Evolutionary conservation across 1,284 basidiomycete species (phyloP), one percentile per base, ranked within the genome.

Genomic region (Moniliella sp.): DNA sequence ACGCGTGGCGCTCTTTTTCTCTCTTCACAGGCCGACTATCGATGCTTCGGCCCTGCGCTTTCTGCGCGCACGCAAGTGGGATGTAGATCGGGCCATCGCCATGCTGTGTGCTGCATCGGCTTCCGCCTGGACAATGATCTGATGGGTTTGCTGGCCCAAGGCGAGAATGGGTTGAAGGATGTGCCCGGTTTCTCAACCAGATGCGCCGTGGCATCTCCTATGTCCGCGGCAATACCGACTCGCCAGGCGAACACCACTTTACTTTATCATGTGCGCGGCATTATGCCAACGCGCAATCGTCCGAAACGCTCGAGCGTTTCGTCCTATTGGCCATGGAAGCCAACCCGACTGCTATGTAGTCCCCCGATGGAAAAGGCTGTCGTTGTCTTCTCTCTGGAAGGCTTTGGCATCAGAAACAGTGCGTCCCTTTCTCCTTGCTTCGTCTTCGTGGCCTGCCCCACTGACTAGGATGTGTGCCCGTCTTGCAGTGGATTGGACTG

Each of bases 131-230:
- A 61, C 27, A 50, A 48, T 32, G 44, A 58, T 33, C 38, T 60
- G n/a, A 34, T 41, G 21, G 52, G 45, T 21, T 55, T 61, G 36
- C 42, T 59, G 32, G 32, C 31, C 17, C 50, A 56, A 40, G 58
- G 59, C 29, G 59, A 61, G 30, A 40, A 50, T 34, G 58, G 58
- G 21, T 46, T 61, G 36, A 45, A 47, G 34, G 53, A 58, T 30
- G 54, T 50, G 11, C 46, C 47, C 13, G 59, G 25, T 60, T 61
- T 36, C 35, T 57, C 35, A 59, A 61, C 43, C 56, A 61, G 43
- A 49, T 56, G 41, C 45, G 52, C 15, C 40, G 56, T 14, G 56
- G 55, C 38, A 61, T 61, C 36, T 60, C 54, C 11, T 61, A 61
- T 45, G 58, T 54, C 38, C 48, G 48, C 41, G 58, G 58, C 28